Conservation (phyloP, 1,139 yeast species). For the Spencermartinsiella ligniputridi region DNA sequence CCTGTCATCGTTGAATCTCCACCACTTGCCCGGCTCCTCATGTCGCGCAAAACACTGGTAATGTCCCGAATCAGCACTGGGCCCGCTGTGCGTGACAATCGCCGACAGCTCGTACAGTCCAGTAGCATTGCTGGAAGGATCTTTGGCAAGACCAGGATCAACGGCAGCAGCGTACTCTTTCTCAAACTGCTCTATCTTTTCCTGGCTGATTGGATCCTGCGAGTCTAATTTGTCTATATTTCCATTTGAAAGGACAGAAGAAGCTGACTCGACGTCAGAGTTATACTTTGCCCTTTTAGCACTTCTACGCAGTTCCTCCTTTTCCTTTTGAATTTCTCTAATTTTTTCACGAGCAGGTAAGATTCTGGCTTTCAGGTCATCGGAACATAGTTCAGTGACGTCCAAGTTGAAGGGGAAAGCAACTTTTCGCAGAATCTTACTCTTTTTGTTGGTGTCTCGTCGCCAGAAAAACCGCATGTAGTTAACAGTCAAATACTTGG, state of each 20-base stretch:
- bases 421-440: slow-evolving; percentile 89
- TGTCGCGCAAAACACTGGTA: slow-evolving; percentile 86
- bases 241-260: too few species aligned
- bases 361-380: slow-evolving; percentile 60
- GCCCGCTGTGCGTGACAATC: slow-evolving; percentile 88
- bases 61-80: slow-evolving; percentile 96
- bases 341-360: slow-evolving; percentile 72
- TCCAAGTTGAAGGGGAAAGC: slow-evolving; percentile 85
- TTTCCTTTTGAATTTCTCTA: slow-evolving; percentile 71
- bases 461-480: slow-evolving; percentile 96
- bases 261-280: slow-evolving; percentile 17
- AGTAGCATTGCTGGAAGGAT: slow-evolving; percentile 75
- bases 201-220: slow-evolving; percentile 24
- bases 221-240: slow-evolving; percentile 32
- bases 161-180: slow-evolving; percentile 32
- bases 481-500: slow-evolving; percentile 84
- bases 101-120: slow-evolving; percentile 81
- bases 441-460: slow-evolving; percentile 82
- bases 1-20: slow-evolving; percentile 90
- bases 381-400: slow-evolving; percentile 78
- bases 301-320: slow-evolving; percentile 66
- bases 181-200: slow-evolving; percentile 19
- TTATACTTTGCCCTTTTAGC: slow-evolving; percentile 58
- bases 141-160: slow-evolving; percentile 32
- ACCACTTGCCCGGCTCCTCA: slow-evolving; percentile 73